Conservation (phyloP, 169 alveolate species). For the Cryptosporidium sp. region DNA sequence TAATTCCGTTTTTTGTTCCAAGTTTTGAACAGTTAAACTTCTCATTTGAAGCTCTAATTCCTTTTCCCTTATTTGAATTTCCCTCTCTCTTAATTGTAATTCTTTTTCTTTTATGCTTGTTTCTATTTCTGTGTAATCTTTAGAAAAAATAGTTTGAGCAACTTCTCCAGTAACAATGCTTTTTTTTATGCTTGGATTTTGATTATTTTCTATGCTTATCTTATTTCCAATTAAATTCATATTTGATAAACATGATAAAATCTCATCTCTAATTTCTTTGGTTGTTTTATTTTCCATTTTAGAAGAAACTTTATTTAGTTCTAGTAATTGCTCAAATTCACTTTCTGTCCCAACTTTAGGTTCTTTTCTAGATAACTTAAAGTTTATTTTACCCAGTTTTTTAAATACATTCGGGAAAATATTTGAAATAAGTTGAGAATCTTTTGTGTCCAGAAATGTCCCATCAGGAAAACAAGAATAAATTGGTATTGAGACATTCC, state of each 20-base stretch:
- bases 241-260: conserved; percentile 4
- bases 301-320: background rate
- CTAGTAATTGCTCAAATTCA: background rate
- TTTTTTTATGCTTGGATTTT: background rate
- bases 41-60: conserved; percentile 35
- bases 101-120: conserved; percentile 10
- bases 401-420: conserved; percentile 22
- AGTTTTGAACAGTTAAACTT: conserved; percentile 1
- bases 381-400: conserved; percentile 26
- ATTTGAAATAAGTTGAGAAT: background rate
- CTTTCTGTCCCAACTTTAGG: background rate
- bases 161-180: conserved; percentile 50
- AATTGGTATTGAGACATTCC: conserved; percentile 60
- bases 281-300: background rate
- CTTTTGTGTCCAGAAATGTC: background rate
- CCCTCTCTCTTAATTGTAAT: conserved; percentile 42
- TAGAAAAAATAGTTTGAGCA: conserved; percentile 6
- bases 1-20: conserved; percentile 1
- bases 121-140: background rate
- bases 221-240: background rate
- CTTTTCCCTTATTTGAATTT: conserved; percentile 37
- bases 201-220: background rate
- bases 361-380: conserved; percentile 21
- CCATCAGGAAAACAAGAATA: conserved; percentile 23
- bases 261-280: conserved; percentile 6